These are phyloP conservation scores for Onygenales sp. DNA, from an alignment of 2,329 filamentous ascomycete species.

Conservation along the genomic window DNA sequence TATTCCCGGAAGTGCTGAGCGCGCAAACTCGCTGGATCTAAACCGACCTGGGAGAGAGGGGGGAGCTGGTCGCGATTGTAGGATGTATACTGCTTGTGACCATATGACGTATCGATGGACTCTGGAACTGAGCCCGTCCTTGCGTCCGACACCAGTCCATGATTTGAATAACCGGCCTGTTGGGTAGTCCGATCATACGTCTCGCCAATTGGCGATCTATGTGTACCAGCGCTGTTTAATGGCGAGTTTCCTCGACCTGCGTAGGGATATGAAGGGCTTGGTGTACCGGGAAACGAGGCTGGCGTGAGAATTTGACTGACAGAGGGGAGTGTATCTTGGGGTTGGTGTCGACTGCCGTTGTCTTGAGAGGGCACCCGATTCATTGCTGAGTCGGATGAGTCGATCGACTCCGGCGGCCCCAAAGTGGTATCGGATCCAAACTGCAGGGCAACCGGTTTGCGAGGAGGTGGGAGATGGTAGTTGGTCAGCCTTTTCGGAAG, in stretches of 20 bases:
- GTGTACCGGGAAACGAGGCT: conserved; percentile 17
- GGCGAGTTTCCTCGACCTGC: neutral
- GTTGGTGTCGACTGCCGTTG: conserved; percentile 4
- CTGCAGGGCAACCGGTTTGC: conserved; percentile 21
- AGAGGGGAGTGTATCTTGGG: conserved; percentile 27
- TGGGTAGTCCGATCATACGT: neutral
- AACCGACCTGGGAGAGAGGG: neutral
- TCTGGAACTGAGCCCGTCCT: neutral
- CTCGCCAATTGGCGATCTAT: neutral
- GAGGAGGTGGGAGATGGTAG: conserved; percentile 33
- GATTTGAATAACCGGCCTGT: neutral
- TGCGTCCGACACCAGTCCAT: neutral
- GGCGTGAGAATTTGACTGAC: conserved; percentile 32
- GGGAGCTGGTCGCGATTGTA: neutral
- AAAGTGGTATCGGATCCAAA: conserved; percentile 26
- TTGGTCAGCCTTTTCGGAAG: conserved; percentile 21
- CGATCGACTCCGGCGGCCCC: conserved; percentile 15
- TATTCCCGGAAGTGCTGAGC: neutral
- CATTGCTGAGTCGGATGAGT: neutral
- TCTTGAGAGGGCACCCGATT: neutral
- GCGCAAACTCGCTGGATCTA: neutral
- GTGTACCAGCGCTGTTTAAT: neutral
- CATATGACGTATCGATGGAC: neutral
- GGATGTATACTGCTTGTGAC: neutral
- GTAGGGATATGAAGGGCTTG: conserved; percentile 18